These are phyloP conservation scores for Bromus sterilis DNA, from an alignment of 176 grass and related monocot genomes.

Conservation along the genomic window DNA sequence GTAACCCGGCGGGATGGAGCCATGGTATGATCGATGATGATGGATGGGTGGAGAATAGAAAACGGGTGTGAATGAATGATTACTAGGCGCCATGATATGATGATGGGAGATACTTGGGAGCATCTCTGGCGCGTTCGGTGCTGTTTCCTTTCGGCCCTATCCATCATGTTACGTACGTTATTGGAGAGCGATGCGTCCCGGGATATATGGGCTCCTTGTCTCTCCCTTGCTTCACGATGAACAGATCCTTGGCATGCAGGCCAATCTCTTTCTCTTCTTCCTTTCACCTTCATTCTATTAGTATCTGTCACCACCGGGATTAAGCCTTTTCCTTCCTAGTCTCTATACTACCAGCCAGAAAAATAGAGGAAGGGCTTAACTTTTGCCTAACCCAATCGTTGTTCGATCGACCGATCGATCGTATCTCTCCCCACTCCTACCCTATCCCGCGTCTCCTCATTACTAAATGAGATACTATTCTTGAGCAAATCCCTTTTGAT, in stretches of 20 bases:
- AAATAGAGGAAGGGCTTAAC: neutral
- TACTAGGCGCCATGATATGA: slow-evolving; percentile 4
- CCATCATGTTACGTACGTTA: neutral
- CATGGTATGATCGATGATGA: neutral
- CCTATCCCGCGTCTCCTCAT: neutral
- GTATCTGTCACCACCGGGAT: too few species aligned
- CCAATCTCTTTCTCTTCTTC: neutral
- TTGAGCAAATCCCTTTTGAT: slow-evolving; percentile 11
- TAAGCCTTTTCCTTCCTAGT: too few species aligned
- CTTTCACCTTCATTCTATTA: neutral
- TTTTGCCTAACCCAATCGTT: too few species aligned
- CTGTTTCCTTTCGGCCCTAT: slow-evolving; percentile 28
- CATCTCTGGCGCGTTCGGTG: slow-evolving; percentile 4
- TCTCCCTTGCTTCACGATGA: slow-evolving; percentile 8
- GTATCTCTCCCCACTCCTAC: neutral
- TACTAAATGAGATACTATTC: slow-evolving; percentile 10
- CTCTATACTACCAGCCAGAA: too few species aligned
- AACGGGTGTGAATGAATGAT: slow-evolving; percentile 22
- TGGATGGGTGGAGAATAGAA: neutral
- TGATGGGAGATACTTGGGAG: slow-evolving; percentile 15
- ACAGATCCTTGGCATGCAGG: neutral
- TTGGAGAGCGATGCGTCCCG: slow-evolving; percentile 1
- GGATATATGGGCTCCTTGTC: slow-evolving; percentile 19
- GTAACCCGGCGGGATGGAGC: neutral
- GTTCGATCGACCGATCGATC: too few species aligned